Percentiles rank a stretch among this genome's conserved stretches.
These are phyloP conservation scores for Chlamydomonas asymmetrica DNA, from an alignment of 139 green algal species.

Conservation along the genomic window DNA sequence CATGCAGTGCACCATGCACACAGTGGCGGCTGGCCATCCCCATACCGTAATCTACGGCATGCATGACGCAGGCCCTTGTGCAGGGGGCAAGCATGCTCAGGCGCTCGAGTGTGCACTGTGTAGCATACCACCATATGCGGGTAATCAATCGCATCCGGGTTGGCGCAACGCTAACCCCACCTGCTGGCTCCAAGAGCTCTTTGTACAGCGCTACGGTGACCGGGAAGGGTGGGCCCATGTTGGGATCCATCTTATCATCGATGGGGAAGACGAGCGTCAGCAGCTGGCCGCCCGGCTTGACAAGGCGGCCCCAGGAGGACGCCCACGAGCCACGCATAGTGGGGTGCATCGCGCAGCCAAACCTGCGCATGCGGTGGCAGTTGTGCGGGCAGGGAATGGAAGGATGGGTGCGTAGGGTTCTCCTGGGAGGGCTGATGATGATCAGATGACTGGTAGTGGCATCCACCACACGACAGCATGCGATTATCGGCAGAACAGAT, in stretches of 20 bases:
- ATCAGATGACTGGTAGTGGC: too few species aligned
- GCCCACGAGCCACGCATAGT: slow-evolving; percentile 56
- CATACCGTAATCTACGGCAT: slow-evolving; percentile 1
- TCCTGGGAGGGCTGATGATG: too few species aligned
- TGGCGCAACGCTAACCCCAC: not conserved
- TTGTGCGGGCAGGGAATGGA: not conserved
- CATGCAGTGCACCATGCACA: not conserved
- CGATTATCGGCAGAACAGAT: too few species aligned
- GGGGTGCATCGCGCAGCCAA: slow-evolving; percentile 71
- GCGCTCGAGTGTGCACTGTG: too few species aligned
- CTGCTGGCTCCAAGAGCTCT: slow-evolving; percentile 42
- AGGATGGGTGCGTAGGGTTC: not conserved
- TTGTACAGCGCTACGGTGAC: slow-evolving; percentile 55
- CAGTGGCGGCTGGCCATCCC: not conserved
- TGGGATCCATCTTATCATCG: slow-evolving; percentile 14
- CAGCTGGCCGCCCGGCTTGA: slow-evolving; percentile 52
- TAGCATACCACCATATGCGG: not conserved
- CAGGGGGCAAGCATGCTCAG: too few species aligned
- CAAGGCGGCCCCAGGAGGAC: slow-evolving; percentile 36
- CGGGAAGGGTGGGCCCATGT: slow-evolving; percentile 55
- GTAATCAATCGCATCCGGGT: not conserved
- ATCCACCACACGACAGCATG: too few species aligned
- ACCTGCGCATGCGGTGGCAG: slow-evolving; percentile 23
- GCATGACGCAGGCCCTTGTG: not conserved
- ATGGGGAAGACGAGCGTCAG: slow-evolving; percentile 69